Evolutionary conservation across 129 eudicot genomes (phyloP).

Genomic region (carrot (Daucus carota)): DNA sequence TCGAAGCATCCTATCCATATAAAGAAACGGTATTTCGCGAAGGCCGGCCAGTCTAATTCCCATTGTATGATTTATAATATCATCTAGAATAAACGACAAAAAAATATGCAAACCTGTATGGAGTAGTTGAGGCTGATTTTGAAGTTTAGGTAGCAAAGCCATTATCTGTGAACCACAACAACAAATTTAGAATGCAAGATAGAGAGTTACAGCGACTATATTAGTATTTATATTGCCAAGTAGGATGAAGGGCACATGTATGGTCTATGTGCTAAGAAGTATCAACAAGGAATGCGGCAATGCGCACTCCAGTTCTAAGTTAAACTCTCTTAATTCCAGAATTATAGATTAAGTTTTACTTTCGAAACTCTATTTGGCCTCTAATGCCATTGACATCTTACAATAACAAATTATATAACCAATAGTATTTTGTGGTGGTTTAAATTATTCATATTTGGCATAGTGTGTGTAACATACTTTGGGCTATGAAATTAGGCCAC

Average conservation of each 20-base stretch:
- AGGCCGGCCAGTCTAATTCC: not conserved
- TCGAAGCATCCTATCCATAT: not conserved
- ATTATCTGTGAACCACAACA: slow-evolving; percentile 55
- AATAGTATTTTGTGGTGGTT: not conserved
- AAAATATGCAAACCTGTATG: slow-evolving; percentile 60
- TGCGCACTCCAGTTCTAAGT: not conserved
- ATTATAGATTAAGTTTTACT: not conserved
- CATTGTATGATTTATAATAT: not conserved
- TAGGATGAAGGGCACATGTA: not conserved
- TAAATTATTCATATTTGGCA: not conserved
- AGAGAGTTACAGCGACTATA: not conserved
- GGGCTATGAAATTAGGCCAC: not conserved
- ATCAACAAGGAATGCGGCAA: not conserved
- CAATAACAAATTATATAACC: not conserved
- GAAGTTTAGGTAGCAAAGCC: slow-evolving; percentile 86
- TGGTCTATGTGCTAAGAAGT: not conserved
- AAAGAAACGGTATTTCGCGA: not conserved
- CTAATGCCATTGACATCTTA: not conserved
- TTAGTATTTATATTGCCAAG: not conserved
- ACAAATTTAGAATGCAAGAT: slow-evolving; percentile 4
- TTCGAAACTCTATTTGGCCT: not conserved
- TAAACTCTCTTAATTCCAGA: not conserved
- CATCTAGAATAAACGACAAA: slow-evolving; percentile 5
- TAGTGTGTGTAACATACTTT: not conserved
- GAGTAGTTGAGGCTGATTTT: slow-evolving; percentile 82